phyloP scores from a whole-genome alignment of 2,329 filamentous ascomycete species.

The Lasiodiplodia hormozganensis region DNA sequence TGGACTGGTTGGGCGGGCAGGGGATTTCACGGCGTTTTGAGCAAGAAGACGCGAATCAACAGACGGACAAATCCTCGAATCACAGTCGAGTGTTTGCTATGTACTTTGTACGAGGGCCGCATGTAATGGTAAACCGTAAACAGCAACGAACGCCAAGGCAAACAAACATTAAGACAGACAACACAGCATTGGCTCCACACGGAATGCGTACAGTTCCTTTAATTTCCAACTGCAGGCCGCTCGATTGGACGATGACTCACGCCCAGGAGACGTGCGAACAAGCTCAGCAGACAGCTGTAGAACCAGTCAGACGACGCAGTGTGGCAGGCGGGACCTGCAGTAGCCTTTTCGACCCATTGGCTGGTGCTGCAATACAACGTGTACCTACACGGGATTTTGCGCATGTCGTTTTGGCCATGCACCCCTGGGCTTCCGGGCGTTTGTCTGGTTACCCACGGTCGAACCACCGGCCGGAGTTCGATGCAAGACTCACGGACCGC shows the following conservation, averaged over 20 bases:
- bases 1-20: constrained; percentile 3
- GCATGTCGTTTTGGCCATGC: background rate
- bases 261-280: background rate
- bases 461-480: constrained; percentile 4
- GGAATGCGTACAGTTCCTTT: background rate
- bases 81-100: constrained; percentile 16
- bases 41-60: background rate
- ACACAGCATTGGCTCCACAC: background rate
- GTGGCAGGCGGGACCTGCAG: constrained; percentile 4
- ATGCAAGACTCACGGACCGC: background rate
- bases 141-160: constrained; percentile 20
- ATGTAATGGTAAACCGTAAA: constrained; percentile 27
- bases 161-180: constrained; percentile 26
- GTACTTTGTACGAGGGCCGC: constrained; percentile 24
- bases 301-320: background rate
- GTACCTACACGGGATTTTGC: background rate
- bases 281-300: background rate
- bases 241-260: background rate
- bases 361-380: background rate
- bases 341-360: background rate
- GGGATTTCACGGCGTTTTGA: constrained; percentile 21
- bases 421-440: background rate
- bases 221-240: constrained; percentile 3
- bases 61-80: constrained; percentile 18
- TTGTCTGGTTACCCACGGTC: background rate